These are phyloP conservation scores for Cajanus cajan DNA, from an alignment of 306 rosid genomes.

Conservation along the genomic window DNA sequence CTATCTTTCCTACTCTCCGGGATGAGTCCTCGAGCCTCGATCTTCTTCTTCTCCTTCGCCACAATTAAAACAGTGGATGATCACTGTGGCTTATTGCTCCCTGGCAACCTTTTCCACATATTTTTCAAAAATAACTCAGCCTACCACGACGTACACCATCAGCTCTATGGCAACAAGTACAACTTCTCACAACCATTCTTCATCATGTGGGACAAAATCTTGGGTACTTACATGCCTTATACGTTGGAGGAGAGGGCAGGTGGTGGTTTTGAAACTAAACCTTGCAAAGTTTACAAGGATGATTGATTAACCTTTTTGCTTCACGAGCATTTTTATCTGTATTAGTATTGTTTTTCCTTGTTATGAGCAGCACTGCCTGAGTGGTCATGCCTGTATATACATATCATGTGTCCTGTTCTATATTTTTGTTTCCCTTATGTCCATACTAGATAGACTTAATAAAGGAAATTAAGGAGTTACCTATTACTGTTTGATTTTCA, in stretches of 20 bases:
- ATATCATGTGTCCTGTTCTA: conserved; percentile 45
- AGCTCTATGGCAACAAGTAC: conserved; percentile 90
- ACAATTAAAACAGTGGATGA: conserved; percentile 94
- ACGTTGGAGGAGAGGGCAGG: conserved; percentile 68
- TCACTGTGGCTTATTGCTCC: conserved; percentile 91
- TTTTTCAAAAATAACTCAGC: conserved; percentile 83
- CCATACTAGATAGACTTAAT: conserved; percentile 43
- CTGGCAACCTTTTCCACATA: conserved; percentile 81
- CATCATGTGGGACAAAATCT: conserved; percentile 79
- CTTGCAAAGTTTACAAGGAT: conserved; percentile 59
- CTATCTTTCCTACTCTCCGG: conserved; percentile 86
- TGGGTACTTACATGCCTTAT: conserved; percentile 94
- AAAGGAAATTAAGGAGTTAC: conserved; percentile 34
- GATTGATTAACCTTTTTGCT: conserved; percentile 48
- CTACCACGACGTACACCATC: conserved; percentile 93
- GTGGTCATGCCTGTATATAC: conserved; percentile 58
- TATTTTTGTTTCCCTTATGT: conserved; percentile 42
- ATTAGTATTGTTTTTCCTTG: conserved; percentile 46
- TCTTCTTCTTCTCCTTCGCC: conserved; percentile 96
- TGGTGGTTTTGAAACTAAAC: conserved; percentile 82
- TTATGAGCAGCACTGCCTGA: conserved; percentile 45
- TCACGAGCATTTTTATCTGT: conserved; percentile 48
- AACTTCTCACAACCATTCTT: conserved; percentile 97
- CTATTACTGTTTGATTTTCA: conserved; percentile 12
- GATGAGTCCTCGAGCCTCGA: conserved; percentile 84